Evolutionary conservation across 2,329 filamentous ascomycete species (phyloP).

Genomic region (Trichoderma gracile): DNA sequence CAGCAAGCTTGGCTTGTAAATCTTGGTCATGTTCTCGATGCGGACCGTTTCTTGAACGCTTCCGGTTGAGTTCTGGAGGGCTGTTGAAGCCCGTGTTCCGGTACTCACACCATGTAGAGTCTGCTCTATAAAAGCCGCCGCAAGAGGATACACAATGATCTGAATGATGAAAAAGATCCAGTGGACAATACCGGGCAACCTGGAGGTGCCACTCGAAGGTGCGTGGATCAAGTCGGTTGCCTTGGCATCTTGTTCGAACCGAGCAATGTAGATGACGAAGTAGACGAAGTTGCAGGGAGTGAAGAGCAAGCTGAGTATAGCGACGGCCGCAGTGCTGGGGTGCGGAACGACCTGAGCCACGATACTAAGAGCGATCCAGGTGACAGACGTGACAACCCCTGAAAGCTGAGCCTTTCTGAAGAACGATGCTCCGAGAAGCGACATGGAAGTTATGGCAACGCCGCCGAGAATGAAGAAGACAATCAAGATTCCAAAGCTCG

Average conservation of each 20-base stretch:
- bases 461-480: constrained; percentile 73
- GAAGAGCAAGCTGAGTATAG: constrained; percentile 72
- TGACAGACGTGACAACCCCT: constrained; percentile 71
- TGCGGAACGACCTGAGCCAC: constrained; percentile 71
- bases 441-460: constrained; percentile 70
- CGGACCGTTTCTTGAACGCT: constrained; percentile 58
- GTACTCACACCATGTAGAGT: constrained; percentile 53
- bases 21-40: constrained; percentile 70
- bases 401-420: constrained; percentile 81
- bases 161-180: constrained; percentile 75
- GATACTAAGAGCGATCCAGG: constrained; percentile 71
- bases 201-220: constrained; percentile 63
- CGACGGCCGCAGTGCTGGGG: constrained; percentile 61
- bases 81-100: constrained; percentile 33
- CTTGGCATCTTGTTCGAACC: constrained; percentile 64
- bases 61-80: constrained; percentile 26
- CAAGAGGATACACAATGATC: constrained; percentile 65
- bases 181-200: constrained; percentile 67
- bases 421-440: constrained; percentile 72
- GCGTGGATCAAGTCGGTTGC: constrained; percentile 59
- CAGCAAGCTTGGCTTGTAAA: constrained; percentile 66
- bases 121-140: constrained; percentile 71
- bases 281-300: constrained; percentile 81
- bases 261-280: constrained; percentile 70
- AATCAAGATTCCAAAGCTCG: constrained; percentile 62